Evolutionary conservation across 106 monocot species (phyloP).

Genomic region (Narthecium ossifragum): DNA sequence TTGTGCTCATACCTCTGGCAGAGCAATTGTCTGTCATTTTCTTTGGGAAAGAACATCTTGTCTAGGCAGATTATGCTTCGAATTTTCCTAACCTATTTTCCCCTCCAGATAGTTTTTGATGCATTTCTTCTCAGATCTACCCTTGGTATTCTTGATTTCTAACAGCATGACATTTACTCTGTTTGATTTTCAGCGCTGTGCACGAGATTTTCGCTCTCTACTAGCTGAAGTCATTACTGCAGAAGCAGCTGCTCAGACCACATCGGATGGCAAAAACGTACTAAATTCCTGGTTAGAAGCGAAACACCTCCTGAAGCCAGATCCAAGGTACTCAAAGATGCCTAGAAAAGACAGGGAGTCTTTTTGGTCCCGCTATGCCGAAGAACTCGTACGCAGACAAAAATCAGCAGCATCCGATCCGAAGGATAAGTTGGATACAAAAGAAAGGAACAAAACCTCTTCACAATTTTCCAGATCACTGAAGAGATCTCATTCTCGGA

Average conservation of each 20-base stretch:
- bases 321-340: slow-evolving; percentile 71
- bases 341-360: slow-evolving; percentile 78
- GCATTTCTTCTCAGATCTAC: too few relatives aligned
- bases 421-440: slow-evolving; percentile 39
- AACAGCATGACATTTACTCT: too few relatives aligned
- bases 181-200: slow-evolving; percentile 95
- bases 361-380: slow-evolving; percentile 52
- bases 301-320: slow-evolving; percentile 58
- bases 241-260: slow-evolving; percentile 31
- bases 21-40: too few relatives aligned
- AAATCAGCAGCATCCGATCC: slow-evolving; percentile 20
- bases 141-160: too few relatives aligned
- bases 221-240: slow-evolving; percentile 59
- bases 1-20: too few relatives aligned
- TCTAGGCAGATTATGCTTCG: too few relatives aligned
- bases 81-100: too few relatives aligned
- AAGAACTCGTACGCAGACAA: slow-evolving; percentile 45
- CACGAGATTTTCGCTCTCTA: slow-evolving; percentile 46
- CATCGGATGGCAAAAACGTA: slow-evolving; percentile 49
- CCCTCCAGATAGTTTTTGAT: too few relatives aligned
- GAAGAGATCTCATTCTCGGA: too few relatives aligned
- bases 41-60: too few relatives aligned
- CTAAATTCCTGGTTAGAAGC: slow-evolving; percentile 85
- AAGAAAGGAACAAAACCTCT: slow-evolving; percentile 31
- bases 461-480: too few relatives aligned